phyloP scores from a whole-genome alignment of 345 rosid species.

The Noccaea caerulescens region DNA sequence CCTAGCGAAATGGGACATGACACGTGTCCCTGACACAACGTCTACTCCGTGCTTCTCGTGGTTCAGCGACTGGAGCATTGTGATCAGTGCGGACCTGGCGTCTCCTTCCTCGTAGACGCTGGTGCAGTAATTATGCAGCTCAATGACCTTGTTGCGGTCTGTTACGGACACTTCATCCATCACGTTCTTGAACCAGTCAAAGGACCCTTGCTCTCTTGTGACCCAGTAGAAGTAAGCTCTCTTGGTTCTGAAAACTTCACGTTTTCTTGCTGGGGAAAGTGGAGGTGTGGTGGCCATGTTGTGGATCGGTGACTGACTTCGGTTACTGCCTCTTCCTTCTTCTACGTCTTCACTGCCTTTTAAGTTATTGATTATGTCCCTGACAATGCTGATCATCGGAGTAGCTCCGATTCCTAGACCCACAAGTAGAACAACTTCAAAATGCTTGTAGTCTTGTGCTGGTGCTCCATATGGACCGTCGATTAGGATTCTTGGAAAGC shows the following conservation, averaged over 20 bases:
- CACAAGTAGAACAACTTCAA: conserved; percentile 72
- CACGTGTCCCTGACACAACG: conserved; percentile 80
- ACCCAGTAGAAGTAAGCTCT: conserved; percentile 90
- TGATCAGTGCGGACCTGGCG: conserved; percentile 76
- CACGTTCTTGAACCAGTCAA: conserved; percentile 85
- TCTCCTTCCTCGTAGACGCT: conserved; percentile 92
- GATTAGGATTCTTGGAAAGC: conserved; percentile 69
- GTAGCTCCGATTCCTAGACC: conserved; percentile 91
- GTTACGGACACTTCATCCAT: conserved; percentile 74
- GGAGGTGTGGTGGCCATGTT: conserved; percentile 46
- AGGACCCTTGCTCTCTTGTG: conserved; percentile 85
- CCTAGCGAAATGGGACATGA: conserved; percentile 79
- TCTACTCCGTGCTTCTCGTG: conserved; percentile 81
- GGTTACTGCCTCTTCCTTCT: conserved; percentile 46
- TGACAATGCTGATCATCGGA: conserved; percentile 86
- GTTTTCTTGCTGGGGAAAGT: conserved; percentile 35
- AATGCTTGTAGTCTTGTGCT: conserved; percentile 78
- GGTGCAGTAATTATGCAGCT: conserved; percentile 78
- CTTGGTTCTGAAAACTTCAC: conserved; percentile 62
- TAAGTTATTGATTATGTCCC: conserved; percentile 71
- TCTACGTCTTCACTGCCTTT: conserved; percentile 40
- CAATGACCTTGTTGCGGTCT: conserved; percentile 72
- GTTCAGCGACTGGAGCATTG: conserved; percentile 76
- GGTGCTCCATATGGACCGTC: conserved; percentile 96
- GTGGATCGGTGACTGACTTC: conserved; percentile 46